Conservation (phyloP, 495 filamentous ascomycete genomes). For the Niebla homalea region DNA sequence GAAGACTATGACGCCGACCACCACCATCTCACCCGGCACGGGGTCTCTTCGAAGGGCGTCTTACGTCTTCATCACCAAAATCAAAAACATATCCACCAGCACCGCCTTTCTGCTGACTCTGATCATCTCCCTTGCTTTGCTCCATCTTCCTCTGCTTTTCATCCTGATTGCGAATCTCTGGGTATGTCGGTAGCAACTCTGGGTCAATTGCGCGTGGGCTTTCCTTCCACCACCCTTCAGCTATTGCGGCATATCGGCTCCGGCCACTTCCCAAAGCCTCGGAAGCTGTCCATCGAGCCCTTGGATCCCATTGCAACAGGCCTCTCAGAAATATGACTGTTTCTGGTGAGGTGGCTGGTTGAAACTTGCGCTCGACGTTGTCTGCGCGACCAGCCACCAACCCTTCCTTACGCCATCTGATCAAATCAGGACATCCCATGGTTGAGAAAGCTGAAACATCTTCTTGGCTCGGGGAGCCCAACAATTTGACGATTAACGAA, state of each 20-base stretch:
- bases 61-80: constrained; percentile 22
- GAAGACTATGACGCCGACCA: neutral
- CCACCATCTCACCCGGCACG: constrained; percentile 5
- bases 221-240: constrained; percentile 25
- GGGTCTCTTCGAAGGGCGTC: constrained; percentile 15
- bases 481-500: constrained; percentile 26
- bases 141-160: constrained; percentile 2
- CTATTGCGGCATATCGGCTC: constrained; percentile 9
- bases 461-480: constrained; percentile 26
- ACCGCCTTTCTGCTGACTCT: constrained; percentile 2
- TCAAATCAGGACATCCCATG: constrained; percentile 23
- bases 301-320: constrained; percentile 19
- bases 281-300: constrained; percentile 20
- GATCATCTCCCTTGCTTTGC: constrained; percentile 8
- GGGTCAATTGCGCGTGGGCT: constrained; percentile 25
- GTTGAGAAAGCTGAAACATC: constrained; percentile 21
- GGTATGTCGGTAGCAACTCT: constrained; percentile 32
- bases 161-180: constrained; percentile 27
- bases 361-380: constrained; percentile 20
- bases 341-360: constrained; percentile 12
- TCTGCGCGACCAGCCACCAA: constrained; percentile 16
- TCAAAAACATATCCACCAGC: constrained; percentile 26
- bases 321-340: constrained; percentile 18
- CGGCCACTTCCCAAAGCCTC: constrained; percentile 19
- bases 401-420: constrained; percentile 18